Percentiles rank a stretch among this genome's conserved stretches.
Evolutionary conservation across 2,329 filamentous ascomycete genomes (phyloP).

Genomic region (Aspergillus floridensis): DNA sequence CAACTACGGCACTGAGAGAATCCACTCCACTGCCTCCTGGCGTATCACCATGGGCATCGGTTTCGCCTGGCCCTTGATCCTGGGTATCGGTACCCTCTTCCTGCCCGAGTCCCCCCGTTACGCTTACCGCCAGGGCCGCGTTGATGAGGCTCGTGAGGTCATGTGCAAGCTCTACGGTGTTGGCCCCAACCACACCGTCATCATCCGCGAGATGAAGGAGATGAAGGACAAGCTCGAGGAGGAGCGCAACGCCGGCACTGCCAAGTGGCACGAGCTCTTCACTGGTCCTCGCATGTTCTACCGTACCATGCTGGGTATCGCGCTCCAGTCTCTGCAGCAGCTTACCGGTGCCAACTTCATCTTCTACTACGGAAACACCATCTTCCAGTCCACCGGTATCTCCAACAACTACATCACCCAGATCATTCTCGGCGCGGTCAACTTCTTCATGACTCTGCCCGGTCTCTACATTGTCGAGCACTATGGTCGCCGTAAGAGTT

Average conservation of each 20-base stretch:
- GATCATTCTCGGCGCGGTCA: slow-evolving; percentile 67
- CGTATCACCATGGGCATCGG: slow-evolving; percentile 56
- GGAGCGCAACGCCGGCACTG: slow-evolving; percentile 45
- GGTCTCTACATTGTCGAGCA: slow-evolving; percentile 70
- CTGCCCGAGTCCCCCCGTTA: slow-evolving; percentile 59
- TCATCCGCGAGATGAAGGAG: slow-evolving; percentile 56
- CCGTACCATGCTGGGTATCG: slow-evolving; percentile 45
- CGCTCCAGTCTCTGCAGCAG: slow-evolving; percentile 49
- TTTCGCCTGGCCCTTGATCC: slow-evolving; percentile 57
- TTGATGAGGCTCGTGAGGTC: slow-evolving; percentile 52
- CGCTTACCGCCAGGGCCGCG: slow-evolving; percentile 54
- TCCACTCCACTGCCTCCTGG: slow-evolving; percentile 47
- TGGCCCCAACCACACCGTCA: slow-evolving; percentile 53
- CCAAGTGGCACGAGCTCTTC: slow-evolving; percentile 46
- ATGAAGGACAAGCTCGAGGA: slow-evolving; percentile 60
- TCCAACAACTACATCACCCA: slow-evolving; percentile 65
- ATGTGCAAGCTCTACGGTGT: slow-evolving; percentile 58
- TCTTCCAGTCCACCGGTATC: slow-evolving; percentile 67
- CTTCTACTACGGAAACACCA: slow-evolving; percentile 55
- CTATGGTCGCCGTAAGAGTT: slow-evolving; percentile 65
- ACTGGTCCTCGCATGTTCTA: slow-evolving; percentile 50
- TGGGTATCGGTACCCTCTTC: slow-evolving; percentile 55
- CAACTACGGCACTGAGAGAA: slow-evolving; percentile 47
- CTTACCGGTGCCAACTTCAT: slow-evolving; percentile 51
- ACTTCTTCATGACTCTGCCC: slow-evolving; percentile 65